phyloP scores from a whole-genome alignment of 164 flowering plant genomes.

The Berberis thunbergii region DNA sequence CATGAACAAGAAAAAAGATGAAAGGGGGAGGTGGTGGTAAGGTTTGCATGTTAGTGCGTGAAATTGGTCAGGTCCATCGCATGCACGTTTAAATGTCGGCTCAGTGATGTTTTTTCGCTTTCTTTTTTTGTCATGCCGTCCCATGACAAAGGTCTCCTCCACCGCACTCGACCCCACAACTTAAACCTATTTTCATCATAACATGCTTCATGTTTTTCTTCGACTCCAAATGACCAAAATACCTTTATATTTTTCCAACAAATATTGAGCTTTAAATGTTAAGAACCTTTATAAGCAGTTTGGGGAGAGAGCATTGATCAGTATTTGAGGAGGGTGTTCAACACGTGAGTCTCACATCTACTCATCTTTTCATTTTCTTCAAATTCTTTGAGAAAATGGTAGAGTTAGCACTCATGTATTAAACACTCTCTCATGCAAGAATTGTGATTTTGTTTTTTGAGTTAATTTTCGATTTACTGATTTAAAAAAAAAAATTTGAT shows the following conservation, averaged over 20 bases:
- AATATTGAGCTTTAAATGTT: not conserved
- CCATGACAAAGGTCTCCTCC: conserved; percentile 1
- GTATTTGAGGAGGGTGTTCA: too few species aligned
- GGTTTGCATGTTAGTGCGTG: conserved; percentile 12
- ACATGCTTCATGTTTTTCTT: too few species aligned
- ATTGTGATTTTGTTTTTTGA: too few species aligned
- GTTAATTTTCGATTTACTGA: too few species aligned
- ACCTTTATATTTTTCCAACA: not conserved
- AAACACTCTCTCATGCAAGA: too few species aligned
- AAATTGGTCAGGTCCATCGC: not conserved
- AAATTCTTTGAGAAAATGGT: too few species aligned
- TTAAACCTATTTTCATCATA: not conserved
- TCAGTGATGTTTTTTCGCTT: not conserved
- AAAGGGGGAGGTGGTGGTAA: conserved; percentile 1
- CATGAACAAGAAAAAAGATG: not conserved
- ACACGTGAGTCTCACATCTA: too few species aligned
- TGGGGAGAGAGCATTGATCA: too few species aligned
- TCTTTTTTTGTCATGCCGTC: conserved; percentile 11
- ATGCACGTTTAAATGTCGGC: conserved; percentile 22
- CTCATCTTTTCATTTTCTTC: too few species aligned
- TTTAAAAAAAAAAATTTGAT: too few species aligned
- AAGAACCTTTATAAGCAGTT: not conserved
- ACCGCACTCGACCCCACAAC: not conserved
- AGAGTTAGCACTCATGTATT: too few species aligned
- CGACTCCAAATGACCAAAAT: not conserved